Evolutionary conservation across 495 filamentous ascomycete species (phyloP).

Genomic region (Bacidia rubella): DNA sequence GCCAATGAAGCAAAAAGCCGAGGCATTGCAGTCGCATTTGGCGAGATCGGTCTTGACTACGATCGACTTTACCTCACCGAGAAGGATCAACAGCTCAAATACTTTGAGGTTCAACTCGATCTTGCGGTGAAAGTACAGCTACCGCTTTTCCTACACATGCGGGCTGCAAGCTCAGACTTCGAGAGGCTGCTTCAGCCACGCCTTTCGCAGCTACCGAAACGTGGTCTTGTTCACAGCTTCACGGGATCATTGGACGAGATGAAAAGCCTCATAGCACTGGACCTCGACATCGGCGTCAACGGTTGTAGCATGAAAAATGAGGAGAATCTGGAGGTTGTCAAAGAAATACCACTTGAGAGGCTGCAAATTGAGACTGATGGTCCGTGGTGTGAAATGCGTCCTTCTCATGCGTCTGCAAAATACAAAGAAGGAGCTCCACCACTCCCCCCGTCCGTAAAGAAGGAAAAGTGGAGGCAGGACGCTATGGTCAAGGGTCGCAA

Average conservation of each 20-base stretch:
- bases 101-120: slow-evolving; percentile 67
- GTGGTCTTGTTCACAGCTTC: slow-evolving; percentile 81
- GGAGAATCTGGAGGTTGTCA: slow-evolving; percentile 73
- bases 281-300: slow-evolving; percentile 76
- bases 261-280: slow-evolving; percentile 56
- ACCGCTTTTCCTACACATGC: slow-evolving; percentile 80
- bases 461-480: slow-evolving; percentile 81
- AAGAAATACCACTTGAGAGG: slow-evolving; percentile 53
- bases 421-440: slow-evolving; percentile 31
- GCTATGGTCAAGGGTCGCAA: slow-evolving; percentile 83
- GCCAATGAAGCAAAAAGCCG: slow-evolving; percentile 31
- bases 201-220: slow-evolving; percentile 45
- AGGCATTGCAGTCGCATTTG: slow-evolving; percentile 63
- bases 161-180: slow-evolving; percentile 74
- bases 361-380: slow-evolving; percentile 92
- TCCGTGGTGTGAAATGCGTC: slow-evolving; percentile 60
- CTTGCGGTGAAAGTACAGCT: slow-evolving; percentile 66
- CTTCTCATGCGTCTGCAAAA: slow-evolving; percentile 39
- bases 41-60: slow-evolving; percentile 93
- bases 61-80: slow-evolving; percentile 71
- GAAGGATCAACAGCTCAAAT: slow-evolving; percentile 66
- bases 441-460: slow-evolving; percentile 58
- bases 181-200: slow-evolving; percentile 44
- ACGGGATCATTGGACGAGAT: slow-evolving; percentile 78
- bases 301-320: slow-evolving; percentile 87